These are phyloP conservation scores for Dactylonectria estremocensis DNA, from an alignment of 2,329 filamentous ascomycete genomes.

Conservation along the genomic window DNA sequence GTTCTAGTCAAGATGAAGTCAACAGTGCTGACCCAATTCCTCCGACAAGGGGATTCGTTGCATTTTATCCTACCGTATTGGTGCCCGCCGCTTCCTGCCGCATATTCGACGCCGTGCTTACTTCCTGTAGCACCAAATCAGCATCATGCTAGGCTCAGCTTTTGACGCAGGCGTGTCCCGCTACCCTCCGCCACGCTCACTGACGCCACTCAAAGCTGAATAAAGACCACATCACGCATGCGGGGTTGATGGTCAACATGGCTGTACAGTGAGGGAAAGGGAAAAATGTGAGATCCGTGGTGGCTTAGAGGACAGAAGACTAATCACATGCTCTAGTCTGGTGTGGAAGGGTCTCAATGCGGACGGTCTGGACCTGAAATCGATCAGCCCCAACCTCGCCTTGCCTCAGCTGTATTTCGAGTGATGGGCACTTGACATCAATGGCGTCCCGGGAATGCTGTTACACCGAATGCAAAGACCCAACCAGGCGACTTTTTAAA, in stretches of 20 bases:
- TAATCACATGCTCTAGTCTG: too few species aligned
- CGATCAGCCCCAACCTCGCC: background rate
- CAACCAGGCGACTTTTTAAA: too few species aligned
- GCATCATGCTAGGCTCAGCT: background rate
- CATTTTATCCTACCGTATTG: background rate
- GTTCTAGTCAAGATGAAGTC: background rate
- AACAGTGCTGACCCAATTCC: background rate
- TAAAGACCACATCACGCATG: background rate
- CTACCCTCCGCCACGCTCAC: background rate
- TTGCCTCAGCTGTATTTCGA: background rate
- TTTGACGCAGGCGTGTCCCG: background rate
- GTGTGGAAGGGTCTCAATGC: background rate
- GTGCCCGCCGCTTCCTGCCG: background rate
- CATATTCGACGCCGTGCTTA: background rate
- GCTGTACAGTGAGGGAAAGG: background rate
- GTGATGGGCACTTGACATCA: background rate
- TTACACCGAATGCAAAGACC: too few species aligned
- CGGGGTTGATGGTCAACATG: background rate
- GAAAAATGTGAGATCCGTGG: background rate
- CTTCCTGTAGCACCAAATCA: background rate
- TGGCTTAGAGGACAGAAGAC: too few species aligned
- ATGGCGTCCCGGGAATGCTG: background rate
- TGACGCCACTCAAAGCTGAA: background rate
- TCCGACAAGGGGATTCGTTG: background rate
- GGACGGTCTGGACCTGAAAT: background rate